Evolutionary conservation across 2,329 filamentous ascomycete genomes (phyloP).

Genomic region (Fonsecaea monophora): DNA sequence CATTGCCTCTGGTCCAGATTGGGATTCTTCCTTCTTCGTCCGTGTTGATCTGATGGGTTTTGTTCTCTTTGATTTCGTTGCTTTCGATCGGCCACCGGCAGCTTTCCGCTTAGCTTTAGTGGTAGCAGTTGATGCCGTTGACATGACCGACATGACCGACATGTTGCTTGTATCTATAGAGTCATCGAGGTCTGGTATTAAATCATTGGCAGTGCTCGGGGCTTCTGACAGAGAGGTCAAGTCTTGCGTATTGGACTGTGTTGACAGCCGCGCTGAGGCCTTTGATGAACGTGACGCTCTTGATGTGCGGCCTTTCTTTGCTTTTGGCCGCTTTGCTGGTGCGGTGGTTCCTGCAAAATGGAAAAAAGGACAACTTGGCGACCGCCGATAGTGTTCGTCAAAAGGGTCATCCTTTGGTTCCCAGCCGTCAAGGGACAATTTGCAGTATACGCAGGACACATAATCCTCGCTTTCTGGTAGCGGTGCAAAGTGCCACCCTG

Average conservation of each 20-base stretch:
- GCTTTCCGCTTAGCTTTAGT: slow-evolving; percentile 56
- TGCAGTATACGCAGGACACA: slow-evolving; percentile 89
- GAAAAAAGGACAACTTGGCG: slow-evolving; percentile 84
- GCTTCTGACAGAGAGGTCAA: slow-evolving; percentile 49
- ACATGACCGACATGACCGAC: slow-evolving; percentile 46
- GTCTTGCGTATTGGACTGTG: slow-evolving; percentile 54
- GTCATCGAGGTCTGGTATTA: slow-evolving; percentile 54
- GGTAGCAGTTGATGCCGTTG: slow-evolving; percentile 51
- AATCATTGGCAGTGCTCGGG: slow-evolving; percentile 37
- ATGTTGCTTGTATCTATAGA: slow-evolving; percentile 60
- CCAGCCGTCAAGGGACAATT: slow-evolving; percentile 90
- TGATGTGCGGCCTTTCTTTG: slow-evolving; percentile 60
- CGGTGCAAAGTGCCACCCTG: slow-evolving; percentile 93
- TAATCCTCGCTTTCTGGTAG: slow-evolving; percentile 83
- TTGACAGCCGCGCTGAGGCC: slow-evolving; percentile 66
- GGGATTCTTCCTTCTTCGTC: slow-evolving; percentile 39
- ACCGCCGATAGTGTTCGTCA: slow-evolving; percentile 85
- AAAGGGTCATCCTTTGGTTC: slow-evolving; percentile 88
- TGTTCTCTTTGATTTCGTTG: slow-evolving; percentile 46
- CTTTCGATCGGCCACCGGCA: slow-evolving; percentile 45
- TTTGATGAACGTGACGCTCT: slow-evolving; percentile 61
- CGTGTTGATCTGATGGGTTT: slow-evolving; percentile 38
- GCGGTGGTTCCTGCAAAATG: slow-evolving; percentile 64
- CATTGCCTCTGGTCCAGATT: slow-evolving; percentile 26
- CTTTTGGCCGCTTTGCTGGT: slow-evolving; percentile 61